Base-by-base conservation (phyloP, 306 rosid species). In the Sicyos edulis region DNA sequence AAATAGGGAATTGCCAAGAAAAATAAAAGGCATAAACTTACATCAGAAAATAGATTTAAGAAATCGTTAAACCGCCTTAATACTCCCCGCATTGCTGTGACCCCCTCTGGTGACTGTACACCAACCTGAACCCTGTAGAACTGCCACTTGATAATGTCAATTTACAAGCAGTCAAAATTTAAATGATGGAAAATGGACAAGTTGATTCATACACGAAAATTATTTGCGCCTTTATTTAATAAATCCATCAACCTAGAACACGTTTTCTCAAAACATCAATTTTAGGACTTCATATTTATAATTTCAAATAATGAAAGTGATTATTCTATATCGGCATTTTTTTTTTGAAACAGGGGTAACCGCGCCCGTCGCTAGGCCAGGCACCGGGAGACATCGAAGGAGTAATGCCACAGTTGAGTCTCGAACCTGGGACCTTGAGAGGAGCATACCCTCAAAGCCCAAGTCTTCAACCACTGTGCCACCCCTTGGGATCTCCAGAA, bases 91-190 rank as follows among this genome's bases (percentile, higher is more conserved):
- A 82, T 54, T 37, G 84, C 79, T 51, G 99, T 91, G 76, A 85
- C 73, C 59, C 73, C 73, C 12, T 69, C 73, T 24, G 73, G 92
- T 76, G 97, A 91, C 81, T 95, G 99, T 71, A 95, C 70, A 73
- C 95, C 97, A 82, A 95, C 91, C 80, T 91, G 95, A 75, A 95
- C 86, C 97, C 97, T 95, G 91, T 95, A 95, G 87, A 95, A 95
- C 99, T 95, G 99, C 80, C 86, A 88, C 85, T 72, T 79, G 61
- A 85, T 77, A 84, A 80, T 86, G 93, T 90, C 82, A 90, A 78
- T 16, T 58, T 32, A 26, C 59, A 69, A 69, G 24, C 14, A 69
- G 52, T 15, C 8, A 51, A 67, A 12, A 34, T 16, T 7, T 34
- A 26, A 63, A 64, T 64, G 52, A 44, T 6, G 44, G 13, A 49